These are phyloP conservation scores for Colletotrichum sp. DNA, from an alignment of 2,329 filamentous ascomycete species.

Conservation along the genomic window DNA sequence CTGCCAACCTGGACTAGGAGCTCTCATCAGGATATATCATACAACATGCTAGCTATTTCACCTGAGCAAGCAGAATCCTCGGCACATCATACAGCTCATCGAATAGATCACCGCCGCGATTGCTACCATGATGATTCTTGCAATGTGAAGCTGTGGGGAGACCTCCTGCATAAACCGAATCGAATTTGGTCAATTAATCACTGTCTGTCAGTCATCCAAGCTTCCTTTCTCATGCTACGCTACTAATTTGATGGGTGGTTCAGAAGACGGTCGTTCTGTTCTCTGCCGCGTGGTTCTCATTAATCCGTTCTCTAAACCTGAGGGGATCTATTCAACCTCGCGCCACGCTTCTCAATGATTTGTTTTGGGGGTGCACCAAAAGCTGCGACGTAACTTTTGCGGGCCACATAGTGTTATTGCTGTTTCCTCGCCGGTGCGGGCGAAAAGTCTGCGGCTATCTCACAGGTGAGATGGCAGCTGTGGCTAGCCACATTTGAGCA, in stretches of 20 bases:
- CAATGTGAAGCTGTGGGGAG: background rate
- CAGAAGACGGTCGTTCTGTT: background rate
- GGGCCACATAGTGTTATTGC: background rate
- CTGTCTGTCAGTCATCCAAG: background rate
- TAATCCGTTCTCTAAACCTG: background rate
- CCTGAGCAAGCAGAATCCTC: background rate
- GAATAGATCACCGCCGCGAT: background rate
- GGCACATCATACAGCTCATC: background rate
- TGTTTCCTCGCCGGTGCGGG: background rate
- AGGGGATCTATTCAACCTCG: background rate
- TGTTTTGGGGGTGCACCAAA: background rate
- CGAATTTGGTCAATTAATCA: background rate
- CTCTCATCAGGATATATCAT: background rate
- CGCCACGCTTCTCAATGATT: background rate
- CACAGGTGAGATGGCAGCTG: background rate
- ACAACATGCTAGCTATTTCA: background rate
- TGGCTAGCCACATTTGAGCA: background rate
- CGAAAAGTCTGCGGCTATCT: background rate
- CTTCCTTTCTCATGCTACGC: background rate
- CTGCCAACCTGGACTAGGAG: background rate
- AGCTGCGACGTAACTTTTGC: background rate
- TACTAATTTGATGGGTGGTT: background rate
- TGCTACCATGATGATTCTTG: background rate
- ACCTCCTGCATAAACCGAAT: background rate
- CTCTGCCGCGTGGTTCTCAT: background rate